Conservation (phyloP, 2,329 filamentous ascomycete genomes). For the Fusarium udum region DNA sequence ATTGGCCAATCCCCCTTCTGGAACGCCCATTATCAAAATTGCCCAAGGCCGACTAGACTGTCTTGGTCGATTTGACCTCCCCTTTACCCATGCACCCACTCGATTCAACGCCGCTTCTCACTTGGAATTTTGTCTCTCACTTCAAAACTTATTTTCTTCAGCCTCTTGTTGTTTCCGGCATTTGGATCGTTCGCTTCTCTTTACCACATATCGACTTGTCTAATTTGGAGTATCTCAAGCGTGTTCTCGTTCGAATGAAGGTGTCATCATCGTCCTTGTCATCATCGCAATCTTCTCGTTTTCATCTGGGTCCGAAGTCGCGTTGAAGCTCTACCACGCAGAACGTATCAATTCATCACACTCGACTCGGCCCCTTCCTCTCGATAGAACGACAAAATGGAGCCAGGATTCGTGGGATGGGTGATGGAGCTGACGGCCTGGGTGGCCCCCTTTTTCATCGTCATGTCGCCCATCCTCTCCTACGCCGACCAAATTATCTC, state of each 20-base stretch:
- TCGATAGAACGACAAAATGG: conserved; percentile 17
- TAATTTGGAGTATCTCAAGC: background rate
- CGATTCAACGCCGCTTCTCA: conserved; percentile 10
- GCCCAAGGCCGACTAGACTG: background rate
- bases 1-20: conserved; percentile 26
- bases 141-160: background rate
- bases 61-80: conserved; percentile 11
- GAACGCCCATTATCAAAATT: conserved; percentile 16
- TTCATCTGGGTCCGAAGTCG: conserved; percentile 1
- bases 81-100: conserved; percentile 28
- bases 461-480: conserved; percentile 70
- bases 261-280: conserved; percentile 5
- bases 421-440: conserved; percentile 56
- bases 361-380: background rate
- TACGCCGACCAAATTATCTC: conserved; percentile 73
- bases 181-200: background rate
- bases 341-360: background rate
- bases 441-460: conserved; percentile 70
- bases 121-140: conserved; percentile 24
- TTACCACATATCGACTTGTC: background rate
- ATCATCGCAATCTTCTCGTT: background rate
- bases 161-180: background rate
- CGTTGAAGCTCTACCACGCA: conserved; percentile 1
- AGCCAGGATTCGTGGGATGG: conserved; percentile 34
- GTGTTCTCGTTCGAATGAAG: conserved; percentile 9